A percentile compares a stretch with the other conserved stretches of the same genome.
Evolutionary conservation across 2,329 filamentous ascomycete genomes (phyloP).

Genomic region (Fusarium sp.): DNA sequence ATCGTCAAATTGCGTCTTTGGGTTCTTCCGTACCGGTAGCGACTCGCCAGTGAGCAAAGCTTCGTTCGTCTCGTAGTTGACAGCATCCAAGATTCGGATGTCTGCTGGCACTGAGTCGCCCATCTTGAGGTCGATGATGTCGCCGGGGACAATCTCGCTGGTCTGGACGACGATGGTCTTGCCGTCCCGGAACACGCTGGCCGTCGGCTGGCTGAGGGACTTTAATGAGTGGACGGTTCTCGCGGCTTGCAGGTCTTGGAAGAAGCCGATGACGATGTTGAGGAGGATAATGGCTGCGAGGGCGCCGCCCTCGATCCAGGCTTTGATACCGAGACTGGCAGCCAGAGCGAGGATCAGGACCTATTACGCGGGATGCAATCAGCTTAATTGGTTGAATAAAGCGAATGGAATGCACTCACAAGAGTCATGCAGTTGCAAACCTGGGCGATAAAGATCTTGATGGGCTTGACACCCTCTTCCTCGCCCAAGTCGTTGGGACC

Average conservation of each 20-base stretch:
- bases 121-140: constrained; percentile 64
- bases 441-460: constrained; percentile 73
- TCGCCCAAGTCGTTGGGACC: constrained; percentile 74
- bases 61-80: constrained; percentile 32
- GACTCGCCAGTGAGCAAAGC: constrained; percentile 50
- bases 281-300: constrained; percentile 68
- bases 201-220: constrained; percentile 49
- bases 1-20: constrained; percentile 53
- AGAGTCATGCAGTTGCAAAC: constrained; percentile 78
- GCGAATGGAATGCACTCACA: constrained; percentile 50
- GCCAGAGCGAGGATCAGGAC: constrained; percentile 67
- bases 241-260: constrained; percentile 59
- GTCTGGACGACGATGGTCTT: constrained; percentile 27
- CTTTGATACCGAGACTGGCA: constrained; percentile 66
- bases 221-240: constrained; percentile 61
- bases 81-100: constrained; percentile 52
- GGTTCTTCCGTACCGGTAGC: constrained; percentile 67
- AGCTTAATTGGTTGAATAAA: background rate
- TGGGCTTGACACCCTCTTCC: constrained; percentile 67
- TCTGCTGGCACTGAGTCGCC: constrained; percentile 73
- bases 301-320: constrained; percentile 71
- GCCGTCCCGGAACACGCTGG: constrained; percentile 34
- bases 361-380: constrained; percentile 32
- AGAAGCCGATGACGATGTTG: constrained; percentile 66
- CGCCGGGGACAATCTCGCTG: constrained; percentile 56